These are phyloP conservation scores for Fraxinus ornus DNA, from an alignment of 305 asterid species.

Conservation along the genomic window DNA sequence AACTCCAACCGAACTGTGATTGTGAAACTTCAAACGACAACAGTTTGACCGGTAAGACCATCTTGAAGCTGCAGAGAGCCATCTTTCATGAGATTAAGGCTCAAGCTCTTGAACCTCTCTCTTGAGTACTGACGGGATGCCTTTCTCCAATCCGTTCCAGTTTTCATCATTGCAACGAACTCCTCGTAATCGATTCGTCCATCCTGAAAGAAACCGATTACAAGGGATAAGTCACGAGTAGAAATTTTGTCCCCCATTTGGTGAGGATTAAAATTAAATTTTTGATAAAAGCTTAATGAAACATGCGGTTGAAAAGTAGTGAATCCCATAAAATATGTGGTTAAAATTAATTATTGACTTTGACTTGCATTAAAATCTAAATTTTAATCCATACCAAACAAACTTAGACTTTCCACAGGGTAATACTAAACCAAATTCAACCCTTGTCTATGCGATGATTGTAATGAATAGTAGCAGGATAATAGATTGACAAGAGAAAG, in stretches of 20 bases:
- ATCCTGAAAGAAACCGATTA: conserved; percentile 49
- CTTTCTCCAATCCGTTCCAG: conserved; percentile 97
- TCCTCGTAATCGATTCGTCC: conserved; percentile 84
- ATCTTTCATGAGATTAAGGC: conserved; percentile 92
- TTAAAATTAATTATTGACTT: too few species aligned
- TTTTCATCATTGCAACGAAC: conserved; percentile 93
- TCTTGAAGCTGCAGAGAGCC: conserved; percentile 90
- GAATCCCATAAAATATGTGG: too few species aligned
- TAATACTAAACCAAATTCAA: background rate
- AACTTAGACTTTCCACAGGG: background rate
- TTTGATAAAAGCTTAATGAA: too few species aligned
- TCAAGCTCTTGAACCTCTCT: conserved; percentile 90
- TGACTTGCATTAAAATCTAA: too few species aligned
- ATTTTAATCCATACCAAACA: too few species aligned
- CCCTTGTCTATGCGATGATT: background rate
- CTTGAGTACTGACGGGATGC: conserved; percentile 93
- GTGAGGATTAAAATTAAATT: too few species aligned
- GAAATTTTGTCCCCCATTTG: background rate
- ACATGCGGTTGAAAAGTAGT: too few species aligned
- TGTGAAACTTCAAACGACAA: conserved; percentile 44
- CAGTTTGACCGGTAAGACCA: conserved; percentile 77
- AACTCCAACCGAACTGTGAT: conserved; percentile 1
- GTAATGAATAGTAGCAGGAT: background rate
- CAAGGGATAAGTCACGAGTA: background rate
- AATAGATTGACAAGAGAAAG: conserved; percentile 7